phyloP scores from a whole-genome alignment of 108 stramenopile species.

The Fragilariopsis cylindrus region DNA sequence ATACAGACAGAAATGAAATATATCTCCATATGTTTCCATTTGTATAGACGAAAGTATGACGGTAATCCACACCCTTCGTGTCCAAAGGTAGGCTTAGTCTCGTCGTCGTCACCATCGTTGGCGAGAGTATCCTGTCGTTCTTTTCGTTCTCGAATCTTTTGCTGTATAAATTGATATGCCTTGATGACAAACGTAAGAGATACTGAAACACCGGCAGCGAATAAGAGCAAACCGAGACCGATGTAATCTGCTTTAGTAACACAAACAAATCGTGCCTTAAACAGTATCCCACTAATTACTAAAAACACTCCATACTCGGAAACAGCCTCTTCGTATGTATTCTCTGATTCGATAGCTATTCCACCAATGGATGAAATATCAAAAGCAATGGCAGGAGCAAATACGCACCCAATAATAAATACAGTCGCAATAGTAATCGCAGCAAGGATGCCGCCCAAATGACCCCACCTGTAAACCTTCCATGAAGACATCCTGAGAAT shows the following conservation, averaged over 20 bases:
- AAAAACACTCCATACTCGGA: slow-evolving; percentile 41
- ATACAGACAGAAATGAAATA: slow-evolving; percentile 62
- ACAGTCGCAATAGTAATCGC: slow-evolving; percentile 33
- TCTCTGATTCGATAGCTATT: slow-evolving; percentile 40
- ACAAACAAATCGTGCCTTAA: slow-evolving; percentile 42
- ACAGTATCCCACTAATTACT: slow-evolving; percentile 33
- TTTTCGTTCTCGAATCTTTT: slow-evolving; percentile 20
- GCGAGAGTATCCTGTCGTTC: background rate
- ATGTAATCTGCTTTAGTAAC: slow-evolving; percentile 39
- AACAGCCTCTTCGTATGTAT: slow-evolving; percentile 41
- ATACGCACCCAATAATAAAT: slow-evolving; percentile 39
- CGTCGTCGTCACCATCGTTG: background rate
- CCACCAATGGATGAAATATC: slow-evolving; percentile 31
- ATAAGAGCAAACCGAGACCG: slow-evolving; percentile 40
- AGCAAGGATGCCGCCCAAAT: slow-evolving; percentile 25
- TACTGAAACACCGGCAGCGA: slow-evolving; percentile 27
- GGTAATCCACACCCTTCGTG: slow-evolving; percentile 37
- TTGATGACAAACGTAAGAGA: slow-evolving; percentile 26
- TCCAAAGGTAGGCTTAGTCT: slow-evolving; percentile 19
- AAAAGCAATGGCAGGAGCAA: slow-evolving; percentile 43
- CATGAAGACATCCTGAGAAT: background rate
- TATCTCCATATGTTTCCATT: slow-evolving; percentile 81
- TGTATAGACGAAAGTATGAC: slow-evolving; percentile 42
- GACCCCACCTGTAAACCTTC: slow-evolving; percentile 28
- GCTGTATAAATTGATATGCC: slow-evolving; percentile 24